Evolutionary conservation across 495 filamentous ascomycete genomes (phyloP), one percentile per base, ranked within the genome.

Genomic region (Astrothelium macrocarpum): DNA sequence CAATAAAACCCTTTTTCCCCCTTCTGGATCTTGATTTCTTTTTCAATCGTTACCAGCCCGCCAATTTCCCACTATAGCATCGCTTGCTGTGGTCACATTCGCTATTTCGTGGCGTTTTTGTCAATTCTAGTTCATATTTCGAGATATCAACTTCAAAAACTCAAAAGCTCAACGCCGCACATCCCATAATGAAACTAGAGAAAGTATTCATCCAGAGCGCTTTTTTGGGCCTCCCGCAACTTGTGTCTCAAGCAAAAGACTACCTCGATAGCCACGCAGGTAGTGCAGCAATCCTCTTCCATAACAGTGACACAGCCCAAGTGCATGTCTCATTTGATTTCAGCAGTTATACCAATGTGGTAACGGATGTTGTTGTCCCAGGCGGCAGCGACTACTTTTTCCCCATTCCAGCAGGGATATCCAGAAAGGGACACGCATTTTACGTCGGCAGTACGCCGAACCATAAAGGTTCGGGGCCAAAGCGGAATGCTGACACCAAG

Each of bases 391-490:
- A 5, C 25, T 20, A 29, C 7, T 56, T 56, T 25, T 56, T 56
- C 25, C 49, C 49, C 12, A 56, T 56, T 11, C 49, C 49, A 25
- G 12, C 49, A 3, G 49, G 49, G 23, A 56, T 56, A 9, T 56
- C 49, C 49, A 26, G 29, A 29, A 5, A 4, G 23, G 49, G 49
- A 9, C 49, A 56, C 59, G 59, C 59, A 12, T 60, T 60, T 31
- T 60, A 60, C 59, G 59, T 60, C 59, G 36, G 59, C 28, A 60
- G 32, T 16, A 60, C 59, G 31, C 59, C 32, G 28, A 60, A 36
- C 23, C 16, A 36, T 31, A 26, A 34, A 12, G 59, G 12, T 2
- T 7, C n/a, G 14, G 1, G 59, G 0, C 11, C 59, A 2, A 60
- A 60, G 31, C 59, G 59, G 14, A 23, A 60, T 26, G 28, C 59